Conservation (phyloP, 139 green algal species). For the Coccomyxa sp. region DNA sequence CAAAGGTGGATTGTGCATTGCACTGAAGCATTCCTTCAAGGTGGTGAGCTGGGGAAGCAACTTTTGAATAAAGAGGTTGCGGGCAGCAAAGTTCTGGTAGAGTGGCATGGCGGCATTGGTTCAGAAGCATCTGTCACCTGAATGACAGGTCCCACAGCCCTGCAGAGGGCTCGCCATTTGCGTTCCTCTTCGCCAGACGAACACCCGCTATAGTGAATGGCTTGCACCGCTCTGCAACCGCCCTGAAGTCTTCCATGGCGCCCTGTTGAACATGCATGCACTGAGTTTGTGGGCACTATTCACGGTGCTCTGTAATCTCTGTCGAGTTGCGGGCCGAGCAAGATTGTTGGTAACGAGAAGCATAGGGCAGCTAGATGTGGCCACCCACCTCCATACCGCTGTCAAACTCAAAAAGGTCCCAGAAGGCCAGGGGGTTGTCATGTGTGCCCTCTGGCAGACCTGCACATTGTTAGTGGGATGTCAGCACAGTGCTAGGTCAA, state of each 20-base stretch:
- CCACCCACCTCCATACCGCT: neutral
- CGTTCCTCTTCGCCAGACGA: too few relatives aligned
- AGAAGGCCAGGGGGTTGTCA: neutral
- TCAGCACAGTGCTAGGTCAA: neutral
- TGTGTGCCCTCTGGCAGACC: neutral
- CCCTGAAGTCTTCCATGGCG: neutral
- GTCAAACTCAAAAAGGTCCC: neutral
- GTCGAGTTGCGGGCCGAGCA: neutral
- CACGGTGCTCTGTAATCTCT: neutral
- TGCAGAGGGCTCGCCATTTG: too few relatives aligned
- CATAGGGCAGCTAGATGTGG: too few relatives aligned
- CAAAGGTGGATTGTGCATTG: too few relatives aligned
- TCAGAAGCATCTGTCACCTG: too few relatives aligned
- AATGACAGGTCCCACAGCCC: too few relatives aligned
- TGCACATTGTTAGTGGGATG: neutral
- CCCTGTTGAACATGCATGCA: neutral
- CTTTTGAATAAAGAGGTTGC: too few relatives aligned
- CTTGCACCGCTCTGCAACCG: neutral
- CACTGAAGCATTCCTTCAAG: too few relatives aligned
- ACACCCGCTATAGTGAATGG: too few relatives aligned
- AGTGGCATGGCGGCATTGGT: too few relatives aligned
- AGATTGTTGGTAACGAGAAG: neutral
- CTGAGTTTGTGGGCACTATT: neutral
- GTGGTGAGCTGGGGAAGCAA: too few relatives aligned
- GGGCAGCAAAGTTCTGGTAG: too few relatives aligned